These are phyloP conservation scores for Xylariaceae sp. DNA, from an alignment of 2,329 filamentous ascomycete genomes.

Conservation along the genomic window DNA sequence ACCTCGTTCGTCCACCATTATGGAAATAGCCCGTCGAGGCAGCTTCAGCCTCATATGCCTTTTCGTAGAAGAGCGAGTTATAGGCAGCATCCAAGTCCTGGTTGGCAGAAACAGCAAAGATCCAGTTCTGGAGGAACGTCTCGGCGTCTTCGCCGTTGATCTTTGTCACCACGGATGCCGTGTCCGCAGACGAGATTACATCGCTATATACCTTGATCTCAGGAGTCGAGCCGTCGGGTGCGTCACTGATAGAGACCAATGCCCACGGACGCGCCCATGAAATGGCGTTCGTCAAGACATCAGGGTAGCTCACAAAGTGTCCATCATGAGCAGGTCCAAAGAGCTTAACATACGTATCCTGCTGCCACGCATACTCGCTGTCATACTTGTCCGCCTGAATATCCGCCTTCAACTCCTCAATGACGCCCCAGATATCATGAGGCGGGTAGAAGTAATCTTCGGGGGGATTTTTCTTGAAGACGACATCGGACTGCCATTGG, in stretches of 20 bases:
- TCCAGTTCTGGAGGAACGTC: slow-evolving; percentile 28
- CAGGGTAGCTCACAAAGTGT: slow-evolving; percentile 38
- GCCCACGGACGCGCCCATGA: slow-evolving; percentile 32
- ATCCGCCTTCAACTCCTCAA: slow-evolving; percentile 31
- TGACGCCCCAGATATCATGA: slow-evolving; percentile 35
- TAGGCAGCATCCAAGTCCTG: slow-evolving; percentile 39
- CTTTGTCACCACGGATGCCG: slow-evolving; percentile 26
- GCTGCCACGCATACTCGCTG: slow-evolving; percentile 39
- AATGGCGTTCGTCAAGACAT: slow-evolving; percentile 35
- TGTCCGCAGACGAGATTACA: slow-evolving; percentile 29
- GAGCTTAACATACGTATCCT: slow-evolving; percentile 35
- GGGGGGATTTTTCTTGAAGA: slow-evolving; percentile 37
- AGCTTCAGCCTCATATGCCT: slow-evolving; percentile 29
- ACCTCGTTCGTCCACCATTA: slow-evolving; percentile 32
- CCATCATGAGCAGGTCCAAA: slow-evolving; percentile 38
- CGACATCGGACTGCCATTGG: slow-evolving; percentile 37
- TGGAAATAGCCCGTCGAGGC: slow-evolving; percentile 35
- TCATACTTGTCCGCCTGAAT: slow-evolving; percentile 33
- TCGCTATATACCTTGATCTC: slow-evolving; percentile 32
- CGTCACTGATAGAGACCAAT: slow-evolving; percentile 30
- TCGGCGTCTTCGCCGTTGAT: slow-evolving; percentile 31
- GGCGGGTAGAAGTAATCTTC: slow-evolving; percentile 35
- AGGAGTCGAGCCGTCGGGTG: slow-evolving; percentile 26
- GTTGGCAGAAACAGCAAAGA: slow-evolving; percentile 30
- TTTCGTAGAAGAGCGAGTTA: slow-evolving; percentile 38